Evolutionary conservation across 352 stramenopile genomes (phyloP), one percentile per base, ranked within the genome.

Genomic region (Globisporangium camurandrum): DNA sequence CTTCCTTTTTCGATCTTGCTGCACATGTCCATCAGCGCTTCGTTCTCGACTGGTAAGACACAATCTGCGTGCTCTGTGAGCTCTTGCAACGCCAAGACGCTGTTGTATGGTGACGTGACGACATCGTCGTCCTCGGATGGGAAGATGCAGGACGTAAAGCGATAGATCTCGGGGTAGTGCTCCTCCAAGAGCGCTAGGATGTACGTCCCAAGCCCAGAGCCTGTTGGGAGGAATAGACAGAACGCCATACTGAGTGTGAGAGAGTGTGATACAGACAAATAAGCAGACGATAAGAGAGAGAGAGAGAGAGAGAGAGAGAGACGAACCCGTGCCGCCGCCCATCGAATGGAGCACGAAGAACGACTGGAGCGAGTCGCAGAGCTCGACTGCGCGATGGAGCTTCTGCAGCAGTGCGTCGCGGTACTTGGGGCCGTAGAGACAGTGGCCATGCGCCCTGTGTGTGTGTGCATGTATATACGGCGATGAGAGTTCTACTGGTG

Each of bases 341-440:
- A 97, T 86, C 17, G 86, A 97, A 49, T 97, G 89, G 49, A 96
- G 62, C 4, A 97, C 62, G 46, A 97, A 96, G 63, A 97, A 97
- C 23, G 75, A 90, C 61, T 97, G 88, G 4, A 97, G 61, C 23
- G 86, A 96, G 50, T 97, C 86, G 55, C 91, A 97, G 34, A 79
- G 50, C 66, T 97, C 89, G 7, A 72, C 73, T 7, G 83, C 77
- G 24, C 59, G 54, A 36, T 78, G 69, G 20, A 96, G 36, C 52
- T 86, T 86, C 43, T 87, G 67, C 5, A 85, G 53, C 14, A 97
- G 64, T 34, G 73, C 64, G n/a, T 94, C 83, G 19, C 62, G 66
- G 64, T 97, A 97, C 56, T 93, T 71, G 16, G 83, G 71, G 0
- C 91, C 89, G 58, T 97, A 97, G 24, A 88, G 47, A 42, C 74